Evolutionary conservation across 139 green algal genomes (phyloP).

Genomic region (Mesostigma viride): DNA sequence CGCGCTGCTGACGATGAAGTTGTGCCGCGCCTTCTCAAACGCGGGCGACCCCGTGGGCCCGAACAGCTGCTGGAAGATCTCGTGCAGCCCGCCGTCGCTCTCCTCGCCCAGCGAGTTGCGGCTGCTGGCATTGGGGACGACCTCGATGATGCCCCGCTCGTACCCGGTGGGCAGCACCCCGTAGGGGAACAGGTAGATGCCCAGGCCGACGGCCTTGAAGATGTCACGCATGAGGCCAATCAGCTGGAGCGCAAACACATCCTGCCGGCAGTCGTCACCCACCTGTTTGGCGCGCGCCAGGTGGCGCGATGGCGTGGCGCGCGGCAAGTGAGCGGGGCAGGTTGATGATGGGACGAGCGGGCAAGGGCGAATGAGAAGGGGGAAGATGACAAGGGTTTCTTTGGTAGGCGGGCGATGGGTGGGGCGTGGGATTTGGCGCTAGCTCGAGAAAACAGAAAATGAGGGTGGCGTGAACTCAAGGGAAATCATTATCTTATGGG

Average conservation of each 20-base stretch:
- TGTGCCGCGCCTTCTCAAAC: slow-evolving; percentile 74
- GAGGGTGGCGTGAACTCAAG: too few species aligned
- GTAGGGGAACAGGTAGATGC: slow-evolving; percentile 82
- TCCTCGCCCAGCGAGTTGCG: slow-evolving; percentile 71
- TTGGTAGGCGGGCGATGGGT: too few species aligned
- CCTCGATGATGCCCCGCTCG: slow-evolving; percentile 87
- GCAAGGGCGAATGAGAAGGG: too few species aligned
- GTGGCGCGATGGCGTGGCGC: too few species aligned
- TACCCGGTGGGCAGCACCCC: slow-evolving; percentile 90
- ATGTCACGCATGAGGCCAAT: slow-evolving; percentile 44
- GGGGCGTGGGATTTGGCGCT: too few species aligned
- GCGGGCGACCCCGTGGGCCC: slow-evolving; percentile 50
- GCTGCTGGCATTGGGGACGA: slow-evolving; percentile 75
- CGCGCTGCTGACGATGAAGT: slow-evolving; percentile 67
- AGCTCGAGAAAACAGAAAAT: too few species aligned
- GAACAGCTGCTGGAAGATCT: slow-evolving; percentile 87
- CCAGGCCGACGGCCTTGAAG: slow-evolving; percentile 56
- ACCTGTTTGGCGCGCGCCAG: too few species aligned
- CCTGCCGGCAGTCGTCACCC: slow-evolving; percentile 86
- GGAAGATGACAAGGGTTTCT: too few species aligned
- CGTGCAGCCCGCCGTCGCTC: slow-evolving; percentile 73
- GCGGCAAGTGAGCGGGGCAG: too few species aligned
- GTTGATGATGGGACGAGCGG: too few species aligned
- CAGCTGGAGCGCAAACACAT: slow-evolving; percentile 93
- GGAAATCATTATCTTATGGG: too few species aligned